Base-by-base conservation (phyloP, 2,329 filamentous ascomycete genomes). In the Xylaria sp. region DNA sequence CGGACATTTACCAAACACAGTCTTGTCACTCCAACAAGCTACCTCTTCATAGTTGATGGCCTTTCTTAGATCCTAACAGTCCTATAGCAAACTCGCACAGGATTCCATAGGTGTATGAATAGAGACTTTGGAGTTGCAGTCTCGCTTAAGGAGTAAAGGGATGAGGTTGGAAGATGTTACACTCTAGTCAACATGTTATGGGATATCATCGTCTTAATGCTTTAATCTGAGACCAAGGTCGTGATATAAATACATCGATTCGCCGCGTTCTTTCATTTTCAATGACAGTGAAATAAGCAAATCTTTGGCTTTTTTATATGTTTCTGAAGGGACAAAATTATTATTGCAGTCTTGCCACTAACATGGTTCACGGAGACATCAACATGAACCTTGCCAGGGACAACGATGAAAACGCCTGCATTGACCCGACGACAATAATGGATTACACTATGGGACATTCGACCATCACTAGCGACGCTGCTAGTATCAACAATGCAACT, bases 371-470 rank as follows among this genome's bases (percentile, higher is more conserved):
- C 0, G 30, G 13, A 23, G 39, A 63, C 18, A 56, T 56, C 30
- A 63, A 56, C 3, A 63, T 63, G 60, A 63, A 56, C 30, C 30
- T 30, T 13, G 15, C 15, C 3, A 8, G 15, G 1, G 10, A 45
- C 25, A 3, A 20, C 8, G 28, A 63, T 28, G 39, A 12, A 25
- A 56, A 18, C 13, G 28, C 41, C 7, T 63, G 60, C n/a, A 15
- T 63, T 46, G 34, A 63, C 30, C 60, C 60, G 3, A 15, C 48
- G 9, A 10, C 12, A 15, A 23, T 55, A 62, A 55, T 55, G 59
- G 7, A 32, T 9, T 45, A 43, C 18, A 18, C 15, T 13, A 30
- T 39, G 25, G 18, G 8, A 25, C 12, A n/a, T 34, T 43, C 18
- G 3, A 7, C 43, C 18, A 9, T 25, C 36, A 34, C n/a, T 4